These are phyloP conservation scores for Berberis vulgaris DNA, from an alignment of 164 flowering plant genomes.

Conservation along the genomic window DNA sequence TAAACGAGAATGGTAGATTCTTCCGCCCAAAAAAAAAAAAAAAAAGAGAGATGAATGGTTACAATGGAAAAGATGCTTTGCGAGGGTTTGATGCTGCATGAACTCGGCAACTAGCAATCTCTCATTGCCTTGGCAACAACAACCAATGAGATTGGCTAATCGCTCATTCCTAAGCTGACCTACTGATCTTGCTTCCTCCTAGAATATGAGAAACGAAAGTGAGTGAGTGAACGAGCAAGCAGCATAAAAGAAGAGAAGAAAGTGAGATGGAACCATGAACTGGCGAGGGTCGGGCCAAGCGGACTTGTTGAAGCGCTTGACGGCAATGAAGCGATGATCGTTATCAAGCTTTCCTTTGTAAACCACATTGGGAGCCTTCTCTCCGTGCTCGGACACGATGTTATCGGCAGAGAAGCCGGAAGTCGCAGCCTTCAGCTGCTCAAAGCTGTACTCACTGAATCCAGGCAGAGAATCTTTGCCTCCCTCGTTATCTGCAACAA, in stretches of 20 bases:
- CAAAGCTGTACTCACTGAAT: slow-evolving; percentile 63
- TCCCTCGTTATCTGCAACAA: slow-evolving; percentile 44
- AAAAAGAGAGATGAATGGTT: slow-evolving; percentile 16
- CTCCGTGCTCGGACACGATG: slow-evolving; percentile 95
- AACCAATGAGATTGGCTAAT: slow-evolving; percentile 81
- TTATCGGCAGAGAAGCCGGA: slow-evolving; percentile 87
- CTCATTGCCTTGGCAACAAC: slow-evolving; percentile 87
- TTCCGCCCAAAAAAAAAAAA: background rate
- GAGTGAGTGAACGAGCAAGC: background rate
- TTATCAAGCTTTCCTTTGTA: slow-evolving; percentile 80
- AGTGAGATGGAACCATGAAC: slow-evolving; percentile 43
- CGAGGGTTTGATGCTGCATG: slow-evolving; percentile 90
- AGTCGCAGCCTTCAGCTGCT: slow-evolving; percentile 73
- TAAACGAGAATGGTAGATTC: too few relatives aligned
- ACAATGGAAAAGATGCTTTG: slow-evolving; percentile 94
- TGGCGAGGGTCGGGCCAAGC: slow-evolving; percentile 95
- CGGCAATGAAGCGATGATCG: slow-evolving; percentile 60
- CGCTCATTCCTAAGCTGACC: slow-evolving; percentile 78
- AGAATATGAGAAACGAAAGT: slow-evolving; percentile 3
- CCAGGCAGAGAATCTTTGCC: slow-evolving; percentile 43
- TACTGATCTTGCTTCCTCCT: slow-evolving; percentile 93
- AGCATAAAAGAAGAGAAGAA: background rate
- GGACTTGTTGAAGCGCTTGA: slow-evolving; percentile 70
- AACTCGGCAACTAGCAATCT: slow-evolving; percentile 83
- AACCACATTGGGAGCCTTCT: slow-evolving; percentile 93